Evolutionary conservation across 2,329 filamentous ascomycete genomes (phyloP).

Genomic region (Albifimbria verrucaria): DNA sequence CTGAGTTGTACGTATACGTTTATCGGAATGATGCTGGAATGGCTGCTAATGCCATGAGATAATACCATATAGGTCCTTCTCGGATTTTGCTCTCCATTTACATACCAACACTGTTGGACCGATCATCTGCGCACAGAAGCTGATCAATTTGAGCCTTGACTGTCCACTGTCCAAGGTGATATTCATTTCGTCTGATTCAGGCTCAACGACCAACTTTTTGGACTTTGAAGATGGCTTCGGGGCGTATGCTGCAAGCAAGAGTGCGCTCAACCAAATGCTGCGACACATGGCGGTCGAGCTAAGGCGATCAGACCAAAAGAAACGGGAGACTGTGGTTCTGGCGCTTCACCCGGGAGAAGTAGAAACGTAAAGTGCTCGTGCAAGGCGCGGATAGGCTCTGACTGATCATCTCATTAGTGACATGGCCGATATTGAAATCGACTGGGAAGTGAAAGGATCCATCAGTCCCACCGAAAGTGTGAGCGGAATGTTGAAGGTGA

Average conservation of each 20-base stretch:
- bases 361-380: constrained; percentile 1
- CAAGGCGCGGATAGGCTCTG: background rate
- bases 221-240: constrained; percentile 10
- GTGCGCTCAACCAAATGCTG: constrained; percentile 8
- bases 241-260: constrained; percentile 10
- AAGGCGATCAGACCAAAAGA: constrained; percentile 2
- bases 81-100: constrained; percentile 9
- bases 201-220: constrained; percentile 4
- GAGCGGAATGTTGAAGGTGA: constrained; percentile 4
- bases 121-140: constrained; percentile 10
- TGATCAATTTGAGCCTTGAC: constrained; percentile 4
- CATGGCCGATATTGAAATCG: constrained; percentile 5
- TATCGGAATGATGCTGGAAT: background rate
- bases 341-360: constrained; percentile 6
- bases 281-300: constrained; percentile 7
- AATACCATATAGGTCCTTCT: constrained; percentile 1
- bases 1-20: background rate
- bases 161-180: constrained; percentile 3
- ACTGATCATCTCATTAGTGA: background rate
- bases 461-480: constrained; percentile 3
- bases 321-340: constrained; percentile 3
- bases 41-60: background rate
- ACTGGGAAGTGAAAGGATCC: constrained; percentile 4
- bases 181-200: constrained; percentile 8
- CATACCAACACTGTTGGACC: constrained; percentile 10